These are phyloP conservation scores for Suillus bovinus DNA, from an alignment of 768 basidiomycete species.

Conservation along the genomic window DNA sequence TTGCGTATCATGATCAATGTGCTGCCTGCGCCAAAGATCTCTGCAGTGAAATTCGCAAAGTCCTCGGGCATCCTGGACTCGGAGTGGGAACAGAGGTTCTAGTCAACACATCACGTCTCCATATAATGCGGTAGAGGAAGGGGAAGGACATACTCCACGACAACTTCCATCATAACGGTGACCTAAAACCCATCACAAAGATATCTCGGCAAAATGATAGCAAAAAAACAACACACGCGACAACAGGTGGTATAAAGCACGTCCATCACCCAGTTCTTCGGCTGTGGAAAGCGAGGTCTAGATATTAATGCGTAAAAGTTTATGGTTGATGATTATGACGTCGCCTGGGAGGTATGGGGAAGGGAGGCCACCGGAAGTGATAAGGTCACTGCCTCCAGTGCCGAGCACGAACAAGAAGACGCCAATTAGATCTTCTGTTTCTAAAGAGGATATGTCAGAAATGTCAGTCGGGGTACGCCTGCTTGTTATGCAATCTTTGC, in stretches of 20 bases:
- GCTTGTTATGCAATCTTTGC: slow-evolving; percentile 33
- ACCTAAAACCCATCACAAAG: background rate
- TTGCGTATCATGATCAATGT: background rate
- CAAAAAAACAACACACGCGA: background rate
- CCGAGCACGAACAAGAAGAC: slow-evolving; percentile 73
- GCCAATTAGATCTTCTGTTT: slow-evolving; percentile 78
- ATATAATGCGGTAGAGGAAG: background rate
- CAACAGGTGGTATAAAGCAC: background rate
- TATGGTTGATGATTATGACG: slow-evolving; percentile 23
- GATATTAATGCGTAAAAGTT: slow-evolving; percentile 28
- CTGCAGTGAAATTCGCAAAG: background rate
- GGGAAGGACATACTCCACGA: background rate
- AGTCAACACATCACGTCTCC: background rate
- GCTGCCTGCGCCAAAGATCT: background rate
- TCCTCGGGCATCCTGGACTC: background rate
- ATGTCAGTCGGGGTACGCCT: background rate
- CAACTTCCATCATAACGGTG: background rate
- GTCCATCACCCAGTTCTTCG: slow-evolving; percentile 22
- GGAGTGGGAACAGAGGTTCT: background rate
- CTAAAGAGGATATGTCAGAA: slow-evolving; percentile 45
- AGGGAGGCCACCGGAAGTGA: slow-evolving; percentile 67
- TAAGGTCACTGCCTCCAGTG: slow-evolving; percentile 77
- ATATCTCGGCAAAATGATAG: background rate
- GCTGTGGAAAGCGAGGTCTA: slow-evolving; percentile 26
- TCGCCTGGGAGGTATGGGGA: slow-evolving; percentile 55